Conservation (phyloP, 2,329 filamentous ascomycete species). For the Teratosphaeria zuluensis region DNA sequence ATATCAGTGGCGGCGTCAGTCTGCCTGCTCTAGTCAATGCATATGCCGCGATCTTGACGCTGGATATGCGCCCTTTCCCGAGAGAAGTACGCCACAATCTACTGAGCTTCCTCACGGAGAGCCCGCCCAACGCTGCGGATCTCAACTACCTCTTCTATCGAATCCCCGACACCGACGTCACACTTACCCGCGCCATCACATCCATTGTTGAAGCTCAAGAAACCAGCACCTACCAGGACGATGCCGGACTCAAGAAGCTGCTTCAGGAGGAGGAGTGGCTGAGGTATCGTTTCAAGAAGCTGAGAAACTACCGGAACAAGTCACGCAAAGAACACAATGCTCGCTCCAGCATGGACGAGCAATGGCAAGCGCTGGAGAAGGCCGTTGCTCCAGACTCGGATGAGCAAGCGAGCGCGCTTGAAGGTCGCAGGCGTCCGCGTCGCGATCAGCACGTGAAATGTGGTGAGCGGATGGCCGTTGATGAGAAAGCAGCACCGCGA, state of each 20-base stretch:
- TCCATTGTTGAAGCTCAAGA: conserved; percentile 1
- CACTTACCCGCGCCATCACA: conserved; percentile 11
- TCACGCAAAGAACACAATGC: not conserved
- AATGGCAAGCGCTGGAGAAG: not conserved
- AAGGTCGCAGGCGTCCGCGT: not conserved
- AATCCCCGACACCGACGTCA: conserved; percentile 7
- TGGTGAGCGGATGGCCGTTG: not conserved
- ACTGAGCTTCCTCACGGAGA: conserved; percentile 4
- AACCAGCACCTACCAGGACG: not conserved
- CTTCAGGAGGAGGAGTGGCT: not conserved
- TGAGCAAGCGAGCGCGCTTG: not conserved
- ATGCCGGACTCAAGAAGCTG: not conserved
- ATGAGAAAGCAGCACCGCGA: not conserved
- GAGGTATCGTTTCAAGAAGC: not conserved
- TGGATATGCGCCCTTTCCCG: conserved; percentile 10
- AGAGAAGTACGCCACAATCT: conserved; percentile 5
- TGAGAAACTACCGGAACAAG: not conserved
- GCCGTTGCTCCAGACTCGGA: not conserved
- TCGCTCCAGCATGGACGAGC: not conserved
- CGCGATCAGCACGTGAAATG: too few relatives aligned
- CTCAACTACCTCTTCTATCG: conserved; percentile 7
- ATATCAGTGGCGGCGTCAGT: conserved; percentile 4
- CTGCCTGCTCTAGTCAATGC: conserved; percentile 9
- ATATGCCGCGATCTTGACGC: conserved; percentile 9
- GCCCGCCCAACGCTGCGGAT: conserved; percentile 1